Evolutionary conservation across 2,329 filamentous ascomycete species (phyloP).

Genomic region (Sporothrix humicola): DNA sequence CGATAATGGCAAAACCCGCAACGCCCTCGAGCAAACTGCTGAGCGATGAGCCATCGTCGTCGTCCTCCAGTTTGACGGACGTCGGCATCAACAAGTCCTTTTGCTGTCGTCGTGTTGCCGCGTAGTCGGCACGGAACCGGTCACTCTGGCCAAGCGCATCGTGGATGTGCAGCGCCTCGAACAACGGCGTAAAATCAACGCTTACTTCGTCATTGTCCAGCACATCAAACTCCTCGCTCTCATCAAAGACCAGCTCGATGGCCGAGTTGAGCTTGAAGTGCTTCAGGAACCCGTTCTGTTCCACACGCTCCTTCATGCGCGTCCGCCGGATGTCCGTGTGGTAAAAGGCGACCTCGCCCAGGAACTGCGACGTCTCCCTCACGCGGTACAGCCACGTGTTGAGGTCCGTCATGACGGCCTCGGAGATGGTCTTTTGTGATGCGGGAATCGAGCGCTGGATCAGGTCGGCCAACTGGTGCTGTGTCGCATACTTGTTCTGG

Average conservation of each 20-base stretch:
- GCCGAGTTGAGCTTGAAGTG: conserved; percentile 94
- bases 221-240: conserved; percentile 93
- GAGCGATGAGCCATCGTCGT: conserved; percentile 85
- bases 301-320: conserved; percentile 80
- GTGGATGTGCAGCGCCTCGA: conserved; percentile 95
- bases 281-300: conserved; percentile 73
- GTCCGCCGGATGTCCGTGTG: conserved; percentile 87
- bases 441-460: conserved; percentile 95
- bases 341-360: conserved; percentile 96
- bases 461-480: conserved; percentile 92
- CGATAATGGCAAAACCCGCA: conserved; percentile 94
- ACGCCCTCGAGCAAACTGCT: conserved; percentile 92
- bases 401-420: conserved; percentile 94
- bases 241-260: conserved; percentile 93
- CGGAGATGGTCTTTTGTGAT: conserved; percentile 90
- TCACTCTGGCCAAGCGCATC: conserved; percentile 92
- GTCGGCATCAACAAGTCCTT: conserved; percentile 86
- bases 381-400: conserved; percentile 97
- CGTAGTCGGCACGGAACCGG: conserved; percentile 88
- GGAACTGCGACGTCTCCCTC: conserved; percentile 91
- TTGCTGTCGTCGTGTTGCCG: conserved; percentile 85
- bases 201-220: conserved; percentile 93
- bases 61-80: conserved; percentile 76
- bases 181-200: conserved; percentile 91
- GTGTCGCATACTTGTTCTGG: conserved; percentile 84